Conservation (phyloP, 2,329 filamentous ascomycete species). For the Aspergillus glaucus region DNA sequence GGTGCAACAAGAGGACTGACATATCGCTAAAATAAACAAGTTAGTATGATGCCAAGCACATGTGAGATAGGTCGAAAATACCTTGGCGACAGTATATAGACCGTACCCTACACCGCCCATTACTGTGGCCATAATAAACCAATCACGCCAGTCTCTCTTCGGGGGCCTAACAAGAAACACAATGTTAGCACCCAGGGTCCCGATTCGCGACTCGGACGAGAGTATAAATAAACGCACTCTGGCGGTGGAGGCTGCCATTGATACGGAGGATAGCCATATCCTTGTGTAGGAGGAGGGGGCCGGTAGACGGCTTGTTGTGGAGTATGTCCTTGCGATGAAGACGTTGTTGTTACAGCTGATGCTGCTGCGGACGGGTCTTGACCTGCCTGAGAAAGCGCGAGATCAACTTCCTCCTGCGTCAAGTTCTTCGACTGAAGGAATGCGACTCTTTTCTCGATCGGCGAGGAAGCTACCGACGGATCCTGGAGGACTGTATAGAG, state of each 20-base stretch:
- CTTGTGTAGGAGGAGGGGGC: slow-evolving; percentile 37
- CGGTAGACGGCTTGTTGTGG: slow-evolving; percentile 34
- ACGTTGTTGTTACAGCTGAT: slow-evolving; percentile 39
- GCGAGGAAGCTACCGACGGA: slow-evolving; percentile 79
- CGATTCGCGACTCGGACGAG: not conserved
- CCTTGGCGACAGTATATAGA: slow-evolving; percentile 80
- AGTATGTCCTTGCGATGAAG: slow-evolving; percentile 44
- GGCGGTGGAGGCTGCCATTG: slow-evolving; percentile 51
- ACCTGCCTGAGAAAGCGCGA: slow-evolving; percentile 69
- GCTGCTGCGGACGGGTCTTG: slow-evolving; percentile 47
- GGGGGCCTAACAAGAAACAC: slow-evolving; percentile 45
- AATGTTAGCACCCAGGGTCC: not conserved
- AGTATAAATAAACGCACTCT: slow-evolving; percentile 36
- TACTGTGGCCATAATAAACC: slow-evolving; percentile 99
- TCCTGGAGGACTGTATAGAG: slow-evolving; percentile 72
- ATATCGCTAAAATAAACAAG: slow-evolving; percentile 60
- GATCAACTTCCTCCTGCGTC: slow-evolving; percentile 89
- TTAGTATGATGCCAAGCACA: slow-evolving; percentile 8
- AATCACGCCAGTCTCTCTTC: slow-evolving; percentile 91
- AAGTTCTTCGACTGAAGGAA: slow-evolving; percentile 96
- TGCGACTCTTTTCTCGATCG: slow-evolving; percentile 85
- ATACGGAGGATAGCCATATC: slow-evolving; percentile 48
- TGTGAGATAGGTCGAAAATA: slow-evolving; percentile 25
- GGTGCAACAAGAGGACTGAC: slow-evolving; percentile 85
- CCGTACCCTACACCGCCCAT: slow-evolving; percentile 85